Conservation (phyloP, 2,329 filamentous ascomycete species). For the Alternaria sp. region DNA sequence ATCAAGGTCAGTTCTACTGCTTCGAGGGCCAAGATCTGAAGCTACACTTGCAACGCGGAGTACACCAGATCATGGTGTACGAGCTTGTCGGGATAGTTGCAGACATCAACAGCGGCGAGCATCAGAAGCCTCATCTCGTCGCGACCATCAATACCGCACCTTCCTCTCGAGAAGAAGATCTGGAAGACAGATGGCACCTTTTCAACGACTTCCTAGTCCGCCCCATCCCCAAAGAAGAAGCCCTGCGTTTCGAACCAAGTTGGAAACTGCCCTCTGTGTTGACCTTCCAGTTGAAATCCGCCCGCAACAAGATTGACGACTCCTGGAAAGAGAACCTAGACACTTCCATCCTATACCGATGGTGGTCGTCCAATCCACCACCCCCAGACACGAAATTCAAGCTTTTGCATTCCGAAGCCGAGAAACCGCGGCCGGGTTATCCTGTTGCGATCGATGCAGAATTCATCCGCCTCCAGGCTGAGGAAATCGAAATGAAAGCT, state of each 20-base stretch:
- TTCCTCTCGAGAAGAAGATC: slow-evolving; percentile 66
- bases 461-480: slow-evolving; percentile 90
- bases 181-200: slow-evolving; percentile 83
- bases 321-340: slow-evolving; percentile 87
- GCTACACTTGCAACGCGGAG: slow-evolving; percentile 78
- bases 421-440: slow-evolving; percentile 74
- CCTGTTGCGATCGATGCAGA: slow-evolving; percentile 94
- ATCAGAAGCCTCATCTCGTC: slow-evolving; percentile 89
- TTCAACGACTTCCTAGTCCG: slow-evolving; percentile 98
- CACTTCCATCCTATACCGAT: slow-evolving; percentile 82
- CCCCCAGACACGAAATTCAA: slow-evolving; percentile 65
- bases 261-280: slow-evolving; percentile 95
- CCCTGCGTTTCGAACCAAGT: slow-evolving; percentile 83
- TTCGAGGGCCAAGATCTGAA: slow-evolving; percentile 92
- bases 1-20: slow-evolving; percentile 91
- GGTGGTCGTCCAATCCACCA: slow-evolving; percentile 61
- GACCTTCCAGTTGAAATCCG: slow-evolving; percentile 82
- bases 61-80: slow-evolving; percentile 85
- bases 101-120: slow-evolving; percentile 85
- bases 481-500: slow-evolving; percentile 95
- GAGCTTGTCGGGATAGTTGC: slow-evolving; percentile 89
- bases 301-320: slow-evolving; percentile 82
- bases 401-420: slow-evolving; percentile 64
- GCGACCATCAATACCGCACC: slow-evolving; percentile 86
- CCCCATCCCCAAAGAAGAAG: slow-evolving; percentile 80